Percentiles rank a stretch among this genome's conserved stretches.
phyloP scores from a whole-genome alignment of 1,284 basidiomycete genomes.

The Phenoliferia sp. region DNA sequence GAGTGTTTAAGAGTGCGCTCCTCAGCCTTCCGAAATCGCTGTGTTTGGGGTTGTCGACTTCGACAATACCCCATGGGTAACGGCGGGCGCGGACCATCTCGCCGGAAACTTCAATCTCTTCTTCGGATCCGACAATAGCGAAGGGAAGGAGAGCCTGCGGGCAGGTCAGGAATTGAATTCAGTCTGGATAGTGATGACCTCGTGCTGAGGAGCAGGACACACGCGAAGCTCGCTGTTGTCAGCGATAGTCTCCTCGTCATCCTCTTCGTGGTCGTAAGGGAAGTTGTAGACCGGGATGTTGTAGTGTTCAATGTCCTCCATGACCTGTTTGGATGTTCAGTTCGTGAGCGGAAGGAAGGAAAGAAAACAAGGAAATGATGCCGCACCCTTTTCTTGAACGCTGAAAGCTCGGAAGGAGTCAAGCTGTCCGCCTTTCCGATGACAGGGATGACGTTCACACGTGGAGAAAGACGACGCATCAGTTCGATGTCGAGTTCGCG shows the following conservation, averaged over 20 bases:
- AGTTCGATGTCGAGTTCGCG: constrained; percentile 99
- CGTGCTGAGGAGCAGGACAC: constrained; percentile 36
- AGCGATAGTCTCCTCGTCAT: constrained; percentile 97
- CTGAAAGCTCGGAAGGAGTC: constrained; percentile 82
- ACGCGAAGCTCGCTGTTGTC: constrained; percentile 93
- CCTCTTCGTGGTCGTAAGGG: constrained; percentile 96
- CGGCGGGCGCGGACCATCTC: constrained; percentile 85
- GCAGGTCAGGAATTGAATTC: not conserved
- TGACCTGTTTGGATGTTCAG: constrained; percentile 57
- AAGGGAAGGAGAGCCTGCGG: constrained; percentile 81
- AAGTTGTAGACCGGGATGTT: constrained; percentile 99
- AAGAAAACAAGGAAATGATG: not conserved
- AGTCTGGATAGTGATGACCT: not conserved
- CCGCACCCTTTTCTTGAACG: constrained; percentile 92
- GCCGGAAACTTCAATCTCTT: constrained; percentile 89
- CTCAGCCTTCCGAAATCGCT: constrained; percentile 92
- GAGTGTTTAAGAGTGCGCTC: constrained; percentile 85
- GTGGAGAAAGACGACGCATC: constrained; percentile 91
- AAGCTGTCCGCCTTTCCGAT: constrained; percentile 95
- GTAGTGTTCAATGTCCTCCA: constrained; percentile 99
- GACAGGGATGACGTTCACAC: constrained; percentile 98
- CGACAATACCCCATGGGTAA: constrained; percentile 97
- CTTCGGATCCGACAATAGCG: constrained; percentile 94
- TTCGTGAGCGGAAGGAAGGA: not conserved
- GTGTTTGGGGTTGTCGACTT: constrained; percentile 98